Base-by-base conservation (phyloP, 2,329 filamentous ascomycete genomes). In the Verticillium nubilum region DNA sequence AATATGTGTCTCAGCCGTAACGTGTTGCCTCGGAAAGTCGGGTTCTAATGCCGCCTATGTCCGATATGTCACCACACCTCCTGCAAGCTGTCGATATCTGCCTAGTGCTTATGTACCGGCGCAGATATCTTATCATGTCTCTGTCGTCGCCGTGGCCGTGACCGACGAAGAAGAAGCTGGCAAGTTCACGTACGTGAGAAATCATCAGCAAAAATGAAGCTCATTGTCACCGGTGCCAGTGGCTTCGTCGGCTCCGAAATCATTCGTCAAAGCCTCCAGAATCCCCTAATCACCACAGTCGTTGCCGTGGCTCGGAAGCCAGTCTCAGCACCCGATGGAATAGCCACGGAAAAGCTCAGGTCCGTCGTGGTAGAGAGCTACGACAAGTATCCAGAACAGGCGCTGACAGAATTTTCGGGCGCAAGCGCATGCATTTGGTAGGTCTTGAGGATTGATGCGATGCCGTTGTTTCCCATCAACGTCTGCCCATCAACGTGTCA, bases 341-440 rank as follows among this genome's bases (percentile, higher is more conserved):
- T 66, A 6, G 69, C 75, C 13, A 35, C 64, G 1, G 59, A 66
- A 4, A 81, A 79, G 65, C 63, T 79, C 4, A 75, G 71, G 54
- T 73, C 69, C 9, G 69, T 80, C 15, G 64, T 74, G 1, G 65
- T 76, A 42, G 59, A 72, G 1, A 73, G 79, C 63, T 80, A 78
- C 33, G 66, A 64, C 13, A 67, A 72, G 7, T 80, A 80, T 58
- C 61, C 76, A 0, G 74, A 77, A 1, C 65, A 69, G 0, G 72
- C 74, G 2, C 77, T 72, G 62, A 67, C 66, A 4, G 74, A 76
- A 29, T 67, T 81, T 3, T 60, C 72, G 1, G 75, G 70, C 2
- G 78, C 78, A 0, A 69, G 72, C 25, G 76, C 72, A 6, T 80
- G 77, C 29, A 76, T 79, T 52, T 79, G 76, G 76, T 77, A 25